Evolutionary conservation across 2,329 filamentous ascomycete genomes (phyloP).

Genomic region (Trichoderma atroviride): DNA sequence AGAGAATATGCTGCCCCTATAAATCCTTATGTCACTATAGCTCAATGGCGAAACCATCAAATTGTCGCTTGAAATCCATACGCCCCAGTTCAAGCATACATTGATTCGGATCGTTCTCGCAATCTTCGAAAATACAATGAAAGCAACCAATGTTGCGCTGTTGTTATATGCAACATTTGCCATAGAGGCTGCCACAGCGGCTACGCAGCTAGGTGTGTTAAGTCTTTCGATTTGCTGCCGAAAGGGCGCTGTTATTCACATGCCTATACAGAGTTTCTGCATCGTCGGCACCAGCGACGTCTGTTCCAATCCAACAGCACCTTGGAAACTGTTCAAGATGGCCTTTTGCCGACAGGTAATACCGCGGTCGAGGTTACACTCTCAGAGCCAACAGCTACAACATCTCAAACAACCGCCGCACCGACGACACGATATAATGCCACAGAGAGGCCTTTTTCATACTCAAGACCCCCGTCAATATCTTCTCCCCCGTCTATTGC

Average conservation of each 20-base stretch:
- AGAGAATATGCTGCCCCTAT: neutral
- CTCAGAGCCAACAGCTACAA: neutral
- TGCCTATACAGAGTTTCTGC: slow-evolving; percentile 4
- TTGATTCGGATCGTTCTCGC: neutral
- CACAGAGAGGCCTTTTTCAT: too few relatives aligned
- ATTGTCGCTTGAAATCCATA: neutral
- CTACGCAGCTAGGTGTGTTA: slow-evolving; percentile 27
- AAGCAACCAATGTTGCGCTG: slow-evolving; percentile 26
- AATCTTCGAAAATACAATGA: slow-evolving; percentile 28
- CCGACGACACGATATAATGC: neutral
- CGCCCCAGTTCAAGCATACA: neutral
- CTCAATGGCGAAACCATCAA: neutral
- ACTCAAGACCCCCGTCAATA: neutral
- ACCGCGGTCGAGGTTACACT: neutral
- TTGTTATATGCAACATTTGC: slow-evolving; percentile 30
- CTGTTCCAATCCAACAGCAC: neutral
- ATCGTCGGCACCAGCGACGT: slow-evolving; percentile 1
- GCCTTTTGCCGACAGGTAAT: neutral
- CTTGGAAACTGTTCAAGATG: neutral
- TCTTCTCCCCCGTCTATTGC: neutral
- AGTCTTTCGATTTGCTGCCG: neutral
- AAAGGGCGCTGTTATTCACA: neutral
- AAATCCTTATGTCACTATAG: neutral
- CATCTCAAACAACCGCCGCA: neutral
- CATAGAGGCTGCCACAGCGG: slow-evolving; percentile 26